phyloP scores from a whole-genome alignment of 208 protist species.

The Leishmania mexicana region DNA sequence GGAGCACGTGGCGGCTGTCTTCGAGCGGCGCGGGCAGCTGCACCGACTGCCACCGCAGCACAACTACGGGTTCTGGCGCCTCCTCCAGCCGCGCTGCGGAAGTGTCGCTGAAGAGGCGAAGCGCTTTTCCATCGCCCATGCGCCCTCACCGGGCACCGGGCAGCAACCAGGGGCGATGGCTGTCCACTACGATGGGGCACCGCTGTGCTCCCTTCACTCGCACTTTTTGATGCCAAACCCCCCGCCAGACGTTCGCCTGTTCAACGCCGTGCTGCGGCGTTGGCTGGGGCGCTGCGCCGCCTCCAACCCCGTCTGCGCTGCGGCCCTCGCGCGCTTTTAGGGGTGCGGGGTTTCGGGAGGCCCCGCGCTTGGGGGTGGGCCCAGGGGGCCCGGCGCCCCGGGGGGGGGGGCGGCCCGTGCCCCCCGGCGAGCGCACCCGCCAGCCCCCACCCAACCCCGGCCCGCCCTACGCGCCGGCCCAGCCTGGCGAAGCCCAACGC shows the following conservation, averaged over 20 bases:
- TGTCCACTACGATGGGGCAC: constrained; percentile 59
- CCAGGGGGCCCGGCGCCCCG: too few relatives aligned
- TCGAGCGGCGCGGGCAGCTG: constrained; percentile 26
- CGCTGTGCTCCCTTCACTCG: constrained; percentile 75
- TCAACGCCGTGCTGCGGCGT: constrained; percentile 57
- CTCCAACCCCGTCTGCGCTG: constrained; percentile 14
- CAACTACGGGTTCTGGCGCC: constrained; percentile 90
- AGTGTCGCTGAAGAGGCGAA: constrained; percentile 37
- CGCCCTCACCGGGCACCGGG: background rate
- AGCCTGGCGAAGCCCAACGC: too few relatives aligned
- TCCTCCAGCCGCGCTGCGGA: constrained; percentile 47
- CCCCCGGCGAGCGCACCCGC: too few relatives aligned
- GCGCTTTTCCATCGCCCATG: constrained; percentile 53
- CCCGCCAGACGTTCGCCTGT: constrained; percentile 48
- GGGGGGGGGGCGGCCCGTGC: too few relatives aligned
- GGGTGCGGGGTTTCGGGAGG: too few relatives aligned
- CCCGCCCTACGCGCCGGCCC: too few relatives aligned
- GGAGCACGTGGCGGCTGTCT: constrained; percentile 54
- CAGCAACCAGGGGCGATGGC: constrained; percentile 3
- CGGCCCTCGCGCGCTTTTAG: background rate
- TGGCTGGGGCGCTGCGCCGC: constrained; percentile 36
- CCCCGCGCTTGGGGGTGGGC: too few relatives aligned
- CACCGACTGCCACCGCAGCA: constrained; percentile 62
- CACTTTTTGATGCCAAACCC: constrained; percentile 50
- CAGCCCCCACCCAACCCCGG: too few relatives aligned